Percentiles rank a stretch among this genome's conserved stretches.
These are phyloP conservation scores for Thermothelomyces thermophilus DNA, from an alignment of 2,329 filamentous ascomycete species.

Conservation along the genomic window DNA sequence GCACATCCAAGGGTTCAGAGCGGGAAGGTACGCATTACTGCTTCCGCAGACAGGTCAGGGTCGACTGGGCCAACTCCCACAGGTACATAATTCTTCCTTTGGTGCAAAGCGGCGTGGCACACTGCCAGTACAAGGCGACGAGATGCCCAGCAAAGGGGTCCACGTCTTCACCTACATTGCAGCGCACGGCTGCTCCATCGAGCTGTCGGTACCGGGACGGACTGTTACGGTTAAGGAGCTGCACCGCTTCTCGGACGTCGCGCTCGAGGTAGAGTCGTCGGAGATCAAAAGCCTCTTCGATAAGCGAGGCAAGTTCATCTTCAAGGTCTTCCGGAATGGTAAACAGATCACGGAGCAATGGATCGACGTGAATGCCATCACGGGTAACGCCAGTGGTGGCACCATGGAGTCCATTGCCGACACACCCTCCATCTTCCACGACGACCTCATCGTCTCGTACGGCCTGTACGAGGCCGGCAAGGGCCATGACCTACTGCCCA, in stretches of 20 bases:
- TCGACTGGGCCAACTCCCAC: neutral
- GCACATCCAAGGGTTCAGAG: no score
- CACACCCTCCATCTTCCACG: conserved; percentile 28
- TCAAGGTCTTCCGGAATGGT: conserved; percentile 34
- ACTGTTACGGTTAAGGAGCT: conserved; percentile 30
- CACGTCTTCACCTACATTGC: conserved; percentile 35
- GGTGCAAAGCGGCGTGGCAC: no score
- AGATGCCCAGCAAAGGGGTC: conserved; percentile 39
- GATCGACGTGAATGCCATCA: conserved; percentile 40
- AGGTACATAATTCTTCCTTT: no score
- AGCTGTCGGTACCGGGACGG: conserved; percentile 38
- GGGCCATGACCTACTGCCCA: conserved; percentile 33
- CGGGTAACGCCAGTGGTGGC: conserved; percentile 36
- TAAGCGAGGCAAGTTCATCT: conserved; percentile 39
- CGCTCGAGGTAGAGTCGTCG: conserved; percentile 40
- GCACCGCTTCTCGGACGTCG: conserved; percentile 32
- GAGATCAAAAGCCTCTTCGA: conserved; percentile 37
- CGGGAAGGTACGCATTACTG: no score
- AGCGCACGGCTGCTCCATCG: conserved; percentile 36
- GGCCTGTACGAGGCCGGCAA: conserved; percentile 44
- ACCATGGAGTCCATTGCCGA: conserved; percentile 32
- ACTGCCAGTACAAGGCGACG: conserved; percentile 1
- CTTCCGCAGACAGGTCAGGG: neutral
- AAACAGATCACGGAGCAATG: conserved; percentile 38
- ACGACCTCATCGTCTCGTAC: conserved; percentile 34